These are phyloP conservation scores for Sodiomyces alkalinus DNA, from an alignment of 2,329 filamentous ascomycete species.

Conservation along the genomic window DNA sequence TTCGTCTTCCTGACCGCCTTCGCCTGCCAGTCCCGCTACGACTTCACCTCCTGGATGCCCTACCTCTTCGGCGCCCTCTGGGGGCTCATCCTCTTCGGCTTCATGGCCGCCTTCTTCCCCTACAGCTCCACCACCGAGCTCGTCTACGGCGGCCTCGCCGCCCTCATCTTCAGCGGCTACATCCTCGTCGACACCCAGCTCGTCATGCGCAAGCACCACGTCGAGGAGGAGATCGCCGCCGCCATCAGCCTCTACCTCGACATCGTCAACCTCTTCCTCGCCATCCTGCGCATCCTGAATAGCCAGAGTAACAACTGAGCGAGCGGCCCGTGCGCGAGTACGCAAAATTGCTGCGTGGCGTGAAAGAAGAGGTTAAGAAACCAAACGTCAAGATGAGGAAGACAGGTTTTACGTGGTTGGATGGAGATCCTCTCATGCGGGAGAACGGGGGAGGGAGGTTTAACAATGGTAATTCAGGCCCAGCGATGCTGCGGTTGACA, in stretches of 20 bases:
- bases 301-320: constrained; percentile 89
- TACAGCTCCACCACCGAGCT: constrained; percentile 70
- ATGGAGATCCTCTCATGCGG: too few species aligned
- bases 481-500: too few species aligned
- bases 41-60: constrained; percentile 95
- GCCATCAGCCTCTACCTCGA: constrained; percentile 92
- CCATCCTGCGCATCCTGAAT: constrained; percentile 91
- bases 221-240: constrained; percentile 95
- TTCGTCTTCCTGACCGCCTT: constrained; percentile 72
- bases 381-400: too few species aligned
- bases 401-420: too few species aligned
- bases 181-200: constrained; percentile 95
- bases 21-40: constrained; percentile 94
- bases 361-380: too few species aligned
- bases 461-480: too few species aligned
- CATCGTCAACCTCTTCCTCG: constrained; percentile 92
- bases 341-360: too few species aligned
- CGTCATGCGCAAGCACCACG: constrained; percentile 88
- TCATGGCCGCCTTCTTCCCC: constrained; percentile 84
- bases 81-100: constrained; percentile 82
- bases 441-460: too few species aligned
- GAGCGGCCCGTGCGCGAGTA: too few species aligned
- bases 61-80: constrained; percentile 86
- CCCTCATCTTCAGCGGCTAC: constrained; percentile 85
- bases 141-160: constrained; percentile 65